These are phyloP conservation scores for Syncephalastrum sp. DNA, from an alignment of 371 early-diverging fungal genomes.

Conservation along the genomic window DNA sequence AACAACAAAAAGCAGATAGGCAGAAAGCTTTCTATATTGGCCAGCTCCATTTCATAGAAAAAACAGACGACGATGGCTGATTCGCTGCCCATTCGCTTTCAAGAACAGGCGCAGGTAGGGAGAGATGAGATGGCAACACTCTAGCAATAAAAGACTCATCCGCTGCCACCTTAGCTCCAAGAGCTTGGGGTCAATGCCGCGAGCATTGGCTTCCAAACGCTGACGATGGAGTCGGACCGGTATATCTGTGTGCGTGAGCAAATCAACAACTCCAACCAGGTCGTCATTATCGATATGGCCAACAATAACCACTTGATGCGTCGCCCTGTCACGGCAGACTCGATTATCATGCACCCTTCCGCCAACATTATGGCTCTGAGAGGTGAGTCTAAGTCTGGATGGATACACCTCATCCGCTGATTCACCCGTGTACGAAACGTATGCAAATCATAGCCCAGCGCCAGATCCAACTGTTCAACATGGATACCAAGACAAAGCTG, in stretches of 20 bases:
- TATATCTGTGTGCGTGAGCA: slow-evolving; percentile 96
- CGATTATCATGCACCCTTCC: slow-evolving; percentile 97
- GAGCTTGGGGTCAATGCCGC: slow-evolving; percentile 88
- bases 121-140: neutral
- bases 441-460: slow-evolving; percentile 63
- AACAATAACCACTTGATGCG: slow-evolving; percentile 81
- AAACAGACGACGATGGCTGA: slow-evolving; percentile 55
- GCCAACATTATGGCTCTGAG: slow-evolving; percentile 94
- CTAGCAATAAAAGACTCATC: neutral
- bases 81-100: slow-evolving; percentile 80
- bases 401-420: neutral
- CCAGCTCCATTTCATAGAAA: too few species aligned
- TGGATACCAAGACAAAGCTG: slow-evolving; percentile 92
- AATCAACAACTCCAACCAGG: slow-evolving; percentile 81
- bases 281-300: slow-evolving; percentile 92
- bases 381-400: slow-evolving; percentile 49
- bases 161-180: slow-evolving; percentile 69
- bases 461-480: slow-evolving; percentile 95
- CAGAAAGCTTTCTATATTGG: too few species aligned
- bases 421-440: neutral
- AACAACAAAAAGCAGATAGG: too few species aligned
- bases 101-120: slow-evolving; percentile 93
- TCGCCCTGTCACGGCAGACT: slow-evolving; percentile 95
- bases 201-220: slow-evolving; percentile 93
- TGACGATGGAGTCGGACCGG: slow-evolving; percentile 97